Percentiles rank a stretch among this genome's conserved stretches.
Evolutionary conservation across 202 grass and related monocot species (phyloP).

Genomic region (Hordeum pubiflorum): DNA sequence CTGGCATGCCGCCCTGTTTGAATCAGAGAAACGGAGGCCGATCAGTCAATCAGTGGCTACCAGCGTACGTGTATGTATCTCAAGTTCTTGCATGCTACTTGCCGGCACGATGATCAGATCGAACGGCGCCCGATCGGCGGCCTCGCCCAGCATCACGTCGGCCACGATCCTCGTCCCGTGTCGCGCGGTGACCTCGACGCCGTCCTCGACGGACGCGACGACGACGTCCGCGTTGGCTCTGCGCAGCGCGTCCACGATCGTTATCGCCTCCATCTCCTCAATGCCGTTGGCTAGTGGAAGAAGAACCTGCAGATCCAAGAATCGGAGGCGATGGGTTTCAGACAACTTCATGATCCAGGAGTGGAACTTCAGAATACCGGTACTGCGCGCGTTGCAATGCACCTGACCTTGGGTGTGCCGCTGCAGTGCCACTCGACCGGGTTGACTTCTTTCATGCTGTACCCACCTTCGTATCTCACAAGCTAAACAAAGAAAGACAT

Average conservation of each 20-base stretch:
- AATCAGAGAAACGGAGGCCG: not conserved
- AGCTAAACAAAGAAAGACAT: slow-evolving; percentile 16
- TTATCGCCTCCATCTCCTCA: slow-evolving; percentile 66
- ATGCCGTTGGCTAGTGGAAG: slow-evolving; percentile 57
- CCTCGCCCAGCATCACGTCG: slow-evolving; percentile 54
- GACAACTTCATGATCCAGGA: not conserved
- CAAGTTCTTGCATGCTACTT: slow-evolving; percentile 19
- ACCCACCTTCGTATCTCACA: slow-evolving; percentile 43
- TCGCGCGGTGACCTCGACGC: slow-evolving; percentile 43
- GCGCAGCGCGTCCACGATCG: slow-evolving; percentile 55
- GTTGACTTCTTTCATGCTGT: slow-evolving; percentile 54
- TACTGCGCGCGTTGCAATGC: not conserved
- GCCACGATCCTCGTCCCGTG: slow-evolving; percentile 54
- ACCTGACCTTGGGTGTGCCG: slow-evolving; percentile 40
- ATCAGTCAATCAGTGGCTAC: not conserved
- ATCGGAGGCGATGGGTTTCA: not conserved
- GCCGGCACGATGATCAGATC: slow-evolving; percentile 70
- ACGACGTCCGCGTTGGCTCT: slow-evolving; percentile 64
- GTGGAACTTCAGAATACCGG: not conserved
- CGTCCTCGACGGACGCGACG: slow-evolving; percentile 56
- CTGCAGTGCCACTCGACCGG: slow-evolving; percentile 44
- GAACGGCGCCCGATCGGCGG: slow-evolving; percentile 19
- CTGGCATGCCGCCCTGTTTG: slow-evolving; percentile 43
- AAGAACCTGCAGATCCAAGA: slow-evolving; percentile 42
- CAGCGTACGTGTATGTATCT: not conserved